Evolutionary conservation across 2,329 filamentous ascomycete genomes (phyloP), one percentile per base, ranked within the genome.

Genomic region (Huntiella savannae): DNA sequence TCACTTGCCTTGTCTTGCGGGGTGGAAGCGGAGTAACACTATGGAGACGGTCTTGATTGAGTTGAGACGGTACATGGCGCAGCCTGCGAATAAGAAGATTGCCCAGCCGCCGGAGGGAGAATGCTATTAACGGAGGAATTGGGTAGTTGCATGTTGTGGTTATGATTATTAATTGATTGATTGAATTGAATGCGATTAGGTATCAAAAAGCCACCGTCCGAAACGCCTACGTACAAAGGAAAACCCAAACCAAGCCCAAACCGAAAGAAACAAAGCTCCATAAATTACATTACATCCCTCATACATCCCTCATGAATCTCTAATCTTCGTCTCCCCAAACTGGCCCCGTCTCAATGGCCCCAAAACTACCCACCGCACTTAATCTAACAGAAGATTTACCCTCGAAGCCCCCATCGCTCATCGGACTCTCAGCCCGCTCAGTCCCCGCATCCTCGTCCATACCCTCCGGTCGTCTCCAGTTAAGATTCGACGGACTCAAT

Each of bases 21-120:
- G 83, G 61, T 98, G 91, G 91, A 91, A 83, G 68, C 73, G 85
- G 50, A 81, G 92, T 40, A 91, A 86, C 59, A 93, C 86, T 33
- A 93, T 94, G 83, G 88, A 96, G 68, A 93, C 84, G 1, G 78
- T 93, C 46, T 66, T 94, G 53, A 84, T 91, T 52, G 86, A 93
- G 60, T 69, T 94, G 50, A 73, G 84, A 67, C 78, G 81, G 81
- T 93, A 83, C 61, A 96, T 98, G 91, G 88, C 88, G 28, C 75
- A 87, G 50, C 78, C 82, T 19, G 71, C 77, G 54, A 82, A 96
- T 67, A 95, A 95, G 74, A 96, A 96, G 66, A 76, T 95, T 28
- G 82, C 85, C 10, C 91, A 98, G 62, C 91, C 91, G 36, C 75
- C 83, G 3, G 91, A 98, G 66, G 87, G 86, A 49, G 77, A 82